Evolutionary conservation across 495 filamentous ascomycete species (phyloP).

Genomic region (Podospora conica): DNA sequence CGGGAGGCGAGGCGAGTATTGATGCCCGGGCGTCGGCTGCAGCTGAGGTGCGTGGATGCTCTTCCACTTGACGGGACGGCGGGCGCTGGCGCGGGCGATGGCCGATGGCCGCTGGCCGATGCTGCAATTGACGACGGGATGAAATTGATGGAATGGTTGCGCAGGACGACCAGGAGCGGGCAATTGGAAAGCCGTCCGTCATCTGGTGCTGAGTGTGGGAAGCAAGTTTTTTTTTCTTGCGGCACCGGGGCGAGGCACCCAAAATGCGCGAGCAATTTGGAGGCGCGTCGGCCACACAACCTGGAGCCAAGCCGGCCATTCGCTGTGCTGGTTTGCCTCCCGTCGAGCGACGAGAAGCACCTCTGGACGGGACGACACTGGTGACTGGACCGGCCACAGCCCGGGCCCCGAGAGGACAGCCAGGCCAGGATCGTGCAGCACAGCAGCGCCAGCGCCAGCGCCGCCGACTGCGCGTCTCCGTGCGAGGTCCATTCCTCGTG

Average conservation of each 20-base stretch:
- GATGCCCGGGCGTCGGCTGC: too few species aligned
- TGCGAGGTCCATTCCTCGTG: constrained; percentile 11
- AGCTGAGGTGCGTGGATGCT: too few species aligned
- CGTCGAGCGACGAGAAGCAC: constrained; percentile 2
- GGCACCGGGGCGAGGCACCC: constrained; percentile 3
- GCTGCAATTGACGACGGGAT: neutral
- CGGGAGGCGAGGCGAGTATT: neutral
- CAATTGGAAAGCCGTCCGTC: constrained; percentile 14
- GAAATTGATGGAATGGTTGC: constrained; percentile 3
- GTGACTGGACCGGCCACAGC: too few species aligned
- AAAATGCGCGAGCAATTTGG: constrained; percentile 20
- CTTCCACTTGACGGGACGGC: too few species aligned
- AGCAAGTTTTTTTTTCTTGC: constrained; percentile 15
- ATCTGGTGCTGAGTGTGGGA: constrained; percentile 17
- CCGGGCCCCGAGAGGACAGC: neutral
- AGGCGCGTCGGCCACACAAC: constrained; percentile 12
- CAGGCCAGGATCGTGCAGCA: constrained; percentile 11
- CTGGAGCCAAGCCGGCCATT: constrained; percentile 4
- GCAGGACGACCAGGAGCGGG: constrained; percentile 3
- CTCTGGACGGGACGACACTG: neutral
- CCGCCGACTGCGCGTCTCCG: constrained; percentile 17
- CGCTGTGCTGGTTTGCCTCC: neutral
- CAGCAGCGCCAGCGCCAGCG: neutral
- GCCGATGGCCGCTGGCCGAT: too few species aligned
- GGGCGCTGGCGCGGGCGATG: too few species aligned